These are phyloP conservation scores for Candida mesenterica DNA, from an alignment of 1,139 yeast species.

Conservation along the genomic window DNA sequence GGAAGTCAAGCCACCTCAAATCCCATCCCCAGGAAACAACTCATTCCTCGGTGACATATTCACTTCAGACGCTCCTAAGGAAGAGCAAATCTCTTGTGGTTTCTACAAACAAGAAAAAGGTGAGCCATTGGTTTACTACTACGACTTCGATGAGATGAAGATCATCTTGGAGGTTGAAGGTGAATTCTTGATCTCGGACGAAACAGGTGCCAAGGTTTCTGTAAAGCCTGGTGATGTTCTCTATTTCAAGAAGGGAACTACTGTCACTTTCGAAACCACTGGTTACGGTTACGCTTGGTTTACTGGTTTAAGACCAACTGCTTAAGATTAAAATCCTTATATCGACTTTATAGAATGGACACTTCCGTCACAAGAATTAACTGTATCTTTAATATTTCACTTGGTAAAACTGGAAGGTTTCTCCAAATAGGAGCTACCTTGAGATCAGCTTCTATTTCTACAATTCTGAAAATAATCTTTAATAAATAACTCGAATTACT, in stretches of 20 bases:
- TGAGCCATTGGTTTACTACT: slow-evolving; percentile 61
- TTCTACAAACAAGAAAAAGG: slow-evolving; percentile 68
- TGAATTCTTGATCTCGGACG: slow-evolving; percentile 59
- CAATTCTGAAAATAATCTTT: too few relatives aligned
- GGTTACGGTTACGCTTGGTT: slow-evolving; percentile 64
- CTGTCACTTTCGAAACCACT: slow-evolving; percentile 63
- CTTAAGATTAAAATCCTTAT: not conserved
- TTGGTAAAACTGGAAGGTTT: too few relatives aligned
- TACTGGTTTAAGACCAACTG: slow-evolving; percentile 57
- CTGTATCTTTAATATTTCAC: too few relatives aligned
- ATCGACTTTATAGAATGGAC: too few relatives aligned
- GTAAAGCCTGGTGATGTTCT: slow-evolving; percentile 66
- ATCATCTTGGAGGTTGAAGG: slow-evolving; percentile 65
- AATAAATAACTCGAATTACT: too few relatives aligned
- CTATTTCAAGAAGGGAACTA: slow-evolving; percentile 63
- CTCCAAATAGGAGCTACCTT: too few relatives aligned
- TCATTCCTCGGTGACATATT: slow-evolving; percentile 66
- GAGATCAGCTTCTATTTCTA: too few relatives aligned
- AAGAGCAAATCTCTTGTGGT: slow-evolving; percentile 60
- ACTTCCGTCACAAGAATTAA: too few relatives aligned
- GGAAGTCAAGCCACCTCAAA: slow-evolving; percentile 54
- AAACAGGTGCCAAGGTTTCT: slow-evolving; percentile 55
- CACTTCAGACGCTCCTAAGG: slow-evolving; percentile 58
- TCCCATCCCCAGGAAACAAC: slow-evolving; percentile 58
- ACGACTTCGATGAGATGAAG: slow-evolving; percentile 71